These are phyloP conservation scores for Cicer judaicum DNA, from an alignment of 306 rosid genomes.

Conservation along the genomic window DNA sequence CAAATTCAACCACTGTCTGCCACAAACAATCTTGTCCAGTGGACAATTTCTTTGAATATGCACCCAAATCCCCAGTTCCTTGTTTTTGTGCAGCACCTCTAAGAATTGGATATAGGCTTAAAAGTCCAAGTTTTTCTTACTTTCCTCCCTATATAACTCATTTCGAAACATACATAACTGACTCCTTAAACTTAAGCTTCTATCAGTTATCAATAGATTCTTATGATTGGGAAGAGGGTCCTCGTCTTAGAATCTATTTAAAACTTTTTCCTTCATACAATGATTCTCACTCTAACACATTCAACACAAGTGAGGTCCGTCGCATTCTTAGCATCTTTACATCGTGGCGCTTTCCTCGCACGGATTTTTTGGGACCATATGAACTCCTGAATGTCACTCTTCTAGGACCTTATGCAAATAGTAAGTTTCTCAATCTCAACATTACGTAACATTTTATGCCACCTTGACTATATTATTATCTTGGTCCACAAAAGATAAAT, in stretches of 20 bases:
- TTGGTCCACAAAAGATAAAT: slow-evolving; percentile 30
- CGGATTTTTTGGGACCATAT: slow-evolving; percentile 81
- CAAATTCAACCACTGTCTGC: slow-evolving; percentile 49
- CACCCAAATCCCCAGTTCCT: slow-evolving; percentile 51
- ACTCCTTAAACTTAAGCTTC: slow-evolving; percentile 51
- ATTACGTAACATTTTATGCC: slow-evolving; percentile 13
- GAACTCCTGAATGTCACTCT: slow-evolving; percentile 80
- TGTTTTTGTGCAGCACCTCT: slow-evolving; percentile 89
- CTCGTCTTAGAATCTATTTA: slow-evolving; percentile 76
- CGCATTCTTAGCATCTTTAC: slow-evolving; percentile 49
- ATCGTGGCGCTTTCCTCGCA: slow-evolving; percentile 62
- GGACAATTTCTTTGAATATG: slow-evolving; percentile 66
- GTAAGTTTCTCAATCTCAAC: slow-evolving; percentile 63
- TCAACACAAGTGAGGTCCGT: slow-evolving; percentile 61
- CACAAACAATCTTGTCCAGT: slow-evolving; percentile 59
- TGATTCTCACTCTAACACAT: slow-evolving; percentile 34
- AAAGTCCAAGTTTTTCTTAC: slow-evolving; percentile 91
- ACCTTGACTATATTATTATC: slow-evolving; percentile 20
- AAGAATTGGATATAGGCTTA: slow-evolving; percentile 77
- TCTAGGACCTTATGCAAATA: slow-evolving; percentile 53
- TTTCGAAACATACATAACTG: slow-evolving; percentile 56
- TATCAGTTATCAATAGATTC: slow-evolving; percentile 67
- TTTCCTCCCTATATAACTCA: slow-evolving; percentile 56
- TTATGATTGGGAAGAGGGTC: slow-evolving; percentile 71
- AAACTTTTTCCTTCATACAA: slow-evolving; percentile 69